Base-by-base conservation (phyloP, 2,329 filamentous ascomycete genomes). In the Macrophomina phaseolina region DNA sequence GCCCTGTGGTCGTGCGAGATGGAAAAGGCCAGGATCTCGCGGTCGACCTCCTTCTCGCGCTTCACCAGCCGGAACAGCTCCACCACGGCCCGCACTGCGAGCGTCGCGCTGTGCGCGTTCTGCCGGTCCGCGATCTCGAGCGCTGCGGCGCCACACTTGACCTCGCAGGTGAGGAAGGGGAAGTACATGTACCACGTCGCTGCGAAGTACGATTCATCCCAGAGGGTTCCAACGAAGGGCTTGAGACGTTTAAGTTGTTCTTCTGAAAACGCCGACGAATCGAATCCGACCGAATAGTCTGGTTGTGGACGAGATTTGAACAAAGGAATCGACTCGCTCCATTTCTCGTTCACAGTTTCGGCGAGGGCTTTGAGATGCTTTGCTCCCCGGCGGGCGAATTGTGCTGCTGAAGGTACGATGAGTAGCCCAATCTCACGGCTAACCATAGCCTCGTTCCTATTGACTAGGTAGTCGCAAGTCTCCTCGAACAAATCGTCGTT, bases 311-410 rank as follows among this genome's bases (percentile, higher is more conserved):
- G 16, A 14, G 46, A 5, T 28, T 23, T 12, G 2, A 28, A 49
- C 73, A 64, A 79, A 80, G 5, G 75, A 40, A 81, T 73, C 5
- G 76, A 76, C 67, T 78, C 79, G 64, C 76, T 77, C 81, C 81
- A 83, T 66, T 74, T 73, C 72, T 82, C 75, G 68, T 83, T 81
- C 45, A 80, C 73, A 68, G 77, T 81, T 69, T 84, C 79, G 32
- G 72, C 71, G 9, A 84, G 68, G 67, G 48, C 23, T 1, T 76
- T 48, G 16, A 67, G 5, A 46, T 42, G 23, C 23, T 23, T 23
- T 23, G 23, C 23, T n/a, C 51, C 51, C 3, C 61, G 42, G 34
- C 16, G 36, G 30, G 38, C 42, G 36, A 8, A 38, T 38, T 38
- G 36, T 38, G 36, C 36, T 3, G 42, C 61, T 23, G 61, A 67